Conservation (phyloP, 495 filamentous ascomycete species). For the Hyaloscypha bicolor region DNA sequence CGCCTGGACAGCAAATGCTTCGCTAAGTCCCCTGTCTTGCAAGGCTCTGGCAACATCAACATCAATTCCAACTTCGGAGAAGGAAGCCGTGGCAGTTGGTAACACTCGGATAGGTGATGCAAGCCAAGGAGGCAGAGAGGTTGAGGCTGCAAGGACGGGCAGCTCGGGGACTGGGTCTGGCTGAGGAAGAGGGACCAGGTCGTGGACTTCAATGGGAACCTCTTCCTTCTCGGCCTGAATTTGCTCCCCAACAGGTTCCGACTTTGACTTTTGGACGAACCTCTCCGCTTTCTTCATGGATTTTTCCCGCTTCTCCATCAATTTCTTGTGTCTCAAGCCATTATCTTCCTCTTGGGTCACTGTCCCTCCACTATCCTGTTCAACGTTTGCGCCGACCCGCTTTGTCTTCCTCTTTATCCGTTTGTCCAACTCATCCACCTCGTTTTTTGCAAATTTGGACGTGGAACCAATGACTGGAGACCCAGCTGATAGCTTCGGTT, state of each 20-base stretch:
- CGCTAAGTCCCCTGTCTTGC: constrained; percentile 62
- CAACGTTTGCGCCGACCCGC: background rate
- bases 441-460: background rate
- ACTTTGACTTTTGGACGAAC: constrained; percentile 25
- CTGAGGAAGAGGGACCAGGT: constrained; percentile 76
- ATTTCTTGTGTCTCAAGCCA: constrained; percentile 43
- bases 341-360: constrained; percentile 21
- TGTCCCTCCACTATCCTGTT: background rate
- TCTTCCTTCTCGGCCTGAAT: constrained; percentile 30
- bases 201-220: constrained; percentile 57
- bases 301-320: constrained; percentile 52
- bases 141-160: constrained; percentile 50
- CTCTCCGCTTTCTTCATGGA: constrained; percentile 41
- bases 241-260: constrained; percentile 33
- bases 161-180: constrained; percentile 61
- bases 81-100: constrained; percentile 57
- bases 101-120: constrained; percentile 68
- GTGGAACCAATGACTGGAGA: background rate
- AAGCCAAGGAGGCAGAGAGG: constrained; percentile 73
- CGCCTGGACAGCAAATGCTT: constrained; percentile 86
- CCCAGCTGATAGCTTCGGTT: background rate
- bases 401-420: background rate
- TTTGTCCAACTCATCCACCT: background rate
- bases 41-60: constrained; percentile 61
- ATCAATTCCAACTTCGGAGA: constrained; percentile 61